Conservation (phyloP, 2,329 filamentous ascomycete genomes). For the Talaromyces marneffei region DNA sequence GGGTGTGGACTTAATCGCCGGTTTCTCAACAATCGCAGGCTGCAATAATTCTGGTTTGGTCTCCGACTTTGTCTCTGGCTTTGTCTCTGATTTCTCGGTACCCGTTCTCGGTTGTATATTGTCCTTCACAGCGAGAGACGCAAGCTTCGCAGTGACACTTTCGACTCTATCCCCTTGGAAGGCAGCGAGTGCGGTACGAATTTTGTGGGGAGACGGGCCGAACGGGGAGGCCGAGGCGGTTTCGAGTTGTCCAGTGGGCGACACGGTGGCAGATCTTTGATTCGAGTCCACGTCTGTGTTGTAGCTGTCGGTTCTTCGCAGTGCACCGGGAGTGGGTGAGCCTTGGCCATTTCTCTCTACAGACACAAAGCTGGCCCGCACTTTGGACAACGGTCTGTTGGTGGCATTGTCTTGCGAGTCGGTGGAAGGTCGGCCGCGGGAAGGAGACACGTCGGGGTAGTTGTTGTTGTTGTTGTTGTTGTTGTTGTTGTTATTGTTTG, state of each 20-base stretch:
- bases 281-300: constrained; percentile 27
- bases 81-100: background rate
- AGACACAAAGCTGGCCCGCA: constrained; percentile 68
- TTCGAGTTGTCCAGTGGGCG: constrained; percentile 11
- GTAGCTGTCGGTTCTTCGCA: constrained; percentile 35
- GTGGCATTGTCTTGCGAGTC: constrained; percentile 37
- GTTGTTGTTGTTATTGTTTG: constrained; percentile 52
- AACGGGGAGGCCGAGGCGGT: constrained; percentile 19
- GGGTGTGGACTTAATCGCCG: constrained; percentile 11
- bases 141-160: constrained; percentile 13
- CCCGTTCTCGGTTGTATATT: background rate
- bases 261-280: constrained; percentile 18
- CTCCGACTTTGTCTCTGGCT: background rate
- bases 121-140: constrained; percentile 8
- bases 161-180: constrained; percentile 18
- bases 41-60: background rate
- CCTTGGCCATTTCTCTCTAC: constrained; percentile 52
- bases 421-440: constrained; percentile 64
- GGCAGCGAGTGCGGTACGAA: constrained; percentile 17
- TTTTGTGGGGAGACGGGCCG: constrained; percentile 25
- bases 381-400: constrained; percentile 62
- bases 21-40: background rate
- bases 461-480: constrained; percentile 50
- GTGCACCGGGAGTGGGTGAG: constrained; percentile 37
- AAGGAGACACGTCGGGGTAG: constrained; percentile 45